Evolutionary conservation across 2,329 filamentous ascomycete genomes (phyloP).

Genomic region (Cordyceps farinosa): DNA sequence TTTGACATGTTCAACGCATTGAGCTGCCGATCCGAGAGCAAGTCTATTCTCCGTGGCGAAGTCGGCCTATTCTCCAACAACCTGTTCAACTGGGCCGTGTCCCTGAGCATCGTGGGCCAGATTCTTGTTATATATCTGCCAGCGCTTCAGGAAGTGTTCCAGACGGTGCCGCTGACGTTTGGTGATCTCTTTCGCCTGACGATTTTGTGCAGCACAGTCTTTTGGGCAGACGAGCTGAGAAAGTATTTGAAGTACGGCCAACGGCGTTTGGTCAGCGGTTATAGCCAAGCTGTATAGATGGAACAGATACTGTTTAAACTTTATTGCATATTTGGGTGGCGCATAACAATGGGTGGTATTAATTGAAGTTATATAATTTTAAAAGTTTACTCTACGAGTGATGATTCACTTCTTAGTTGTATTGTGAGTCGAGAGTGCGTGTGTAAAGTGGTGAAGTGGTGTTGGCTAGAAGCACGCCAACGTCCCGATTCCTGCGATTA

Average conservation of each 20-base stretch:
- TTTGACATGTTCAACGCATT: slow-evolving; percentile 99
- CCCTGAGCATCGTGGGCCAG: slow-evolving; percentile 80
- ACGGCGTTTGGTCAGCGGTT: slow-evolving; percentile 55
- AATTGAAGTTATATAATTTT: background rate
- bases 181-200: slow-evolving; percentile 71
- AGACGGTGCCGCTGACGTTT: slow-evolving; percentile 80
- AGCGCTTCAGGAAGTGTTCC: slow-evolving; percentile 89
- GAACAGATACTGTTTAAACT: slow-evolving; percentile 2
- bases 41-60: slow-evolving; percentile 84
- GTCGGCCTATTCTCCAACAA: slow-evolving; percentile 79
- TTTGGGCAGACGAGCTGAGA: slow-evolving; percentile 88
- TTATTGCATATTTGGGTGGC: slow-evolving; percentile 5
- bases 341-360: slow-evolving; percentile 3
- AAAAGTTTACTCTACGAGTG: background rate
- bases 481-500: too few species aligned
- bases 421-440: too few species aligned
- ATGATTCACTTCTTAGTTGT: background rate
- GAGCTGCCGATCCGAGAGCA: slow-evolving; percentile 84
- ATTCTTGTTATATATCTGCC: slow-evolving; percentile 91
- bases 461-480: background rate
- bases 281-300: slow-evolving; percentile 61
- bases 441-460: too few species aligned
- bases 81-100: slow-evolving; percentile 95
- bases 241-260: slow-evolving; percentile 70
- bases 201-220: slow-evolving; percentile 79